These are phyloP conservation scores for Trichocomaceae sp. DNA, from an alignment of 2,329 filamentous ascomycete species.

Conservation along the genomic window DNA sequence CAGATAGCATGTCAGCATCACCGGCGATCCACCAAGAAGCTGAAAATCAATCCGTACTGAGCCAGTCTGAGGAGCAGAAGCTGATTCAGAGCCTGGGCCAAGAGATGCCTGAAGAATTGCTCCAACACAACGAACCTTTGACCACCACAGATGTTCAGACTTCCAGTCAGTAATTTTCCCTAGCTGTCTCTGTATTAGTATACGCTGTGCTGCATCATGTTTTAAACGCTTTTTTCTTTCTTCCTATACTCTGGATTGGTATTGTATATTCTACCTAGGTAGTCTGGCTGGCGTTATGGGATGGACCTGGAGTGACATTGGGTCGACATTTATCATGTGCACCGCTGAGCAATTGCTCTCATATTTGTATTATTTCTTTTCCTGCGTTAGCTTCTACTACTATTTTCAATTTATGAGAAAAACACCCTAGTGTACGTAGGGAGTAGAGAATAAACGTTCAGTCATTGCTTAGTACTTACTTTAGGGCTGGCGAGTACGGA, in stretches of 20 bases:
- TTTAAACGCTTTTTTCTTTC: neutral
- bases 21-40: constrained; percentile 30
- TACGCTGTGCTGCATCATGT: neutral
- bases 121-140: constrained; percentile 26
- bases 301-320: neutral
- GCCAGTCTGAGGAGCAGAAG: constrained; percentile 38
- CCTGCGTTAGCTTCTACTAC: neutral
- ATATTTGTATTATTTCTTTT: neutral
- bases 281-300: neutral
- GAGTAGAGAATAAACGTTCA: no score
- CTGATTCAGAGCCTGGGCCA: constrained; percentile 40
- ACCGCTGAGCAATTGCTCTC: neutral
- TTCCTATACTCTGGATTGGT: neutral
- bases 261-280: neutral
- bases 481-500: neutral
- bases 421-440: no score
- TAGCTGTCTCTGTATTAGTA: neutral
- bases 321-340: neutral
- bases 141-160: constrained; percentile 29
- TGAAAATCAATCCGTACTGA: constrained; percentile 25
- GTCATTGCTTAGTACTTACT: neutral
- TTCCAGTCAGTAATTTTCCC: constrained; percentile 5
- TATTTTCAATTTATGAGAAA: neutral
- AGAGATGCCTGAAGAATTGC: constrained; percentile 35
- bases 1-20: constrained; percentile 34